Evolutionary conservation across 179 eudicot genomes (phyloP), one percentile per base, ranked within the genome.

Genomic region (Dionaea muscipula): DNA sequence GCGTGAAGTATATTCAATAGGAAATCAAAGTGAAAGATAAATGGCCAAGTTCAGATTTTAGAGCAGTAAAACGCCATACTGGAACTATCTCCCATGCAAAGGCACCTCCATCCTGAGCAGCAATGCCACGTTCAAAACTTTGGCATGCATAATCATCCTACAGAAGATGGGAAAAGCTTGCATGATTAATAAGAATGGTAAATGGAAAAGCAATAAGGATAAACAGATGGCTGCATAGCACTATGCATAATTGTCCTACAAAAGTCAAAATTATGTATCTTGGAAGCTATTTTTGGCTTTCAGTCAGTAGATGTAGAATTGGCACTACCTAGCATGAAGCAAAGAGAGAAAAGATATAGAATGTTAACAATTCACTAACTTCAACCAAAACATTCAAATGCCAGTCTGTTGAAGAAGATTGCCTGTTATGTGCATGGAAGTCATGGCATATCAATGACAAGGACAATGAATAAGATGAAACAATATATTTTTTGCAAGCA

Each of bases 121-220:
- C 75, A 63, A 72, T 62, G 21, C 75, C 77, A 37, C 81, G 69
- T 52, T 76, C 77, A 66, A 76, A 76, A 74, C 81, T 76, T 43
- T 76, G 81, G 52, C 73, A 68, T 57, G 80, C 74, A 68, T 55
- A 75, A 57, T 68, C 65, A 62, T 75, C 80, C 80, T 75, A 68
- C 56, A 51, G 36, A 26, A 53, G 20, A 24, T 63, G 0, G 11
- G 10, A 31, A 31, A 31, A 31, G 8, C 35, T 31, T 4, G 5
- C 10, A 31, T 31, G 5, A 31, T n/a, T n/a, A n/a, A n/a, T n/a
- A n/a, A n/a, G n/a, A n/a, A n/a, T n/a, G n/a, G n/a, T n/a, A n/a
- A n/a, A n/a, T n/a, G n/a, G n/a, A n/a, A n/a, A n/a, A n/a, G n/a
- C n/a, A n/a, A n/a, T n/a, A n/a, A n/a, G n/a, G n/a, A n/a, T n/a